A percentile compares a stretch with the other conserved stretches of the same genome.
Conservation (phyloP, 2,329 filamentous ascomycete genomes). For the Alternaria arborescens region DNA sequence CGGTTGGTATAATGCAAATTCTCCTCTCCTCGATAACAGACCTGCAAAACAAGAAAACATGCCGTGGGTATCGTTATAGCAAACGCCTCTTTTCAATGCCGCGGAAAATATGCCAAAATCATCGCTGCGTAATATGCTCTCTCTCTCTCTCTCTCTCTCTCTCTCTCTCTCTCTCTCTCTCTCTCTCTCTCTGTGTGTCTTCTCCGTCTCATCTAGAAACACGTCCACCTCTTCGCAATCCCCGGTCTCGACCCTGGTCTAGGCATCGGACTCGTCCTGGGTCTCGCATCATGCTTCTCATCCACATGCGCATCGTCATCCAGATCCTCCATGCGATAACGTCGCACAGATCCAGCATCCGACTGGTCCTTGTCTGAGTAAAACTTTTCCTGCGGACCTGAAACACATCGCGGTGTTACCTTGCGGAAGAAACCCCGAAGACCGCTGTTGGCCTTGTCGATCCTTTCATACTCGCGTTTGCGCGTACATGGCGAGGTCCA, state of each 20-base stretch:
- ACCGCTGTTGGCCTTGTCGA: slow-evolving; percentile 50
- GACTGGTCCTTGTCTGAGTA: slow-evolving; percentile 46
- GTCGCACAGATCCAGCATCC: slow-evolving; percentile 49
- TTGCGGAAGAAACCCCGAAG: slow-evolving; percentile 45
- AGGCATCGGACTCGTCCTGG: slow-evolving; percentile 22
- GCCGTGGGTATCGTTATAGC: slow-evolving; percentile 43
- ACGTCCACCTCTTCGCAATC: slow-evolving; percentile 37
- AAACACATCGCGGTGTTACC: slow-evolving; percentile 46
- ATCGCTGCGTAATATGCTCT: slow-evolving; percentile 4
- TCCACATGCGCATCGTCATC: slow-evolving; percentile 20
- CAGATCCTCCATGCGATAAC: slow-evolving; percentile 47
- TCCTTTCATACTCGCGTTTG: slow-evolving; percentile 47
- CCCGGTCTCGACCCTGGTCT: slow-evolving; percentile 10
- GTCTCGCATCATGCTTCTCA: slow-evolving; percentile 31
- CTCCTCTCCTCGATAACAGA: slow-evolving; percentile 21
- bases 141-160: not conserved
- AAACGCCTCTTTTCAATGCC: slow-evolving; percentile 28
- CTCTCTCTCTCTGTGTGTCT: not conserved
- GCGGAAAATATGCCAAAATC: slow-evolving; percentile 12
- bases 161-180: not conserved
- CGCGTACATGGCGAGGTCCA: slow-evolving; percentile 51
- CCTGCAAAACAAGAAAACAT: slow-evolving; percentile 25
- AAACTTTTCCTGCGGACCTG: slow-evolving; percentile 44
- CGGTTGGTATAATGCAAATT: slow-evolving; percentile 26
- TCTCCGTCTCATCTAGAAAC: slow-evolving; percentile 27